These are phyloP conservation scores for Paramecium caudatum DNA, from an alignment of 73 alveolate species.

Conservation along the genomic window DNA sequence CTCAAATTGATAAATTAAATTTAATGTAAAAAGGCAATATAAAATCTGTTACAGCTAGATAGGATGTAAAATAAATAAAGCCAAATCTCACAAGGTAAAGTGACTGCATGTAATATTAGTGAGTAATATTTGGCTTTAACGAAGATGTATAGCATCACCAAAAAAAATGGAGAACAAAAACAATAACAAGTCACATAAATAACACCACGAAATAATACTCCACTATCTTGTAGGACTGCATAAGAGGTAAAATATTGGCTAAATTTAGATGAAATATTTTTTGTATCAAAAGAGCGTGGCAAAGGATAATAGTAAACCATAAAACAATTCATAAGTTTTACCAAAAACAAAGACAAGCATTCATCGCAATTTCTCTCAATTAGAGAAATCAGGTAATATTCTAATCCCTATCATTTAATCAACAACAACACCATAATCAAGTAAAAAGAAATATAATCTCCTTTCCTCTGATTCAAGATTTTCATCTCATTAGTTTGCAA, in stretches of 20 bases:
- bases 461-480: conserved; percentile 18
- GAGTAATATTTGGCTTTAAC: background rate
- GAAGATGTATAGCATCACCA: background rate
- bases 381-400: background rate
- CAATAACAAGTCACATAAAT: too few relatives aligned
- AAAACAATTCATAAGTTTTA: conserved; percentile 38
- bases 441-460: conserved; percentile 33
- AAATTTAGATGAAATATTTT: conserved; percentile 14
- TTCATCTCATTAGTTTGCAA: background rate
- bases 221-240: conserved; percentile 56
- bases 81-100: background rate
- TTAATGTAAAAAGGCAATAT: conserved; percentile 5
- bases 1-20: too few relatives aligned
- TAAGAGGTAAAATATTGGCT: background rate
- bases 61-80: background rate
- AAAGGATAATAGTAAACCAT: background rate
- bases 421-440: conserved; percentile 28
- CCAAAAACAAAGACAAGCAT: conserved; percentile 7
- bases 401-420: conserved; percentile 10
- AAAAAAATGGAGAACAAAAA: too few relatives aligned
- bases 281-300: background rate
- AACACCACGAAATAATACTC: conserved; percentile 58
- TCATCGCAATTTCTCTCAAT: conserved; percentile 28
- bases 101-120: background rate
- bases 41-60: conserved; percentile 33